These are phyloP conservation scores for Setaria italica DNA, from an alignment of 202 grass and related monocot genomes.

Conservation along the genomic window DNA sequence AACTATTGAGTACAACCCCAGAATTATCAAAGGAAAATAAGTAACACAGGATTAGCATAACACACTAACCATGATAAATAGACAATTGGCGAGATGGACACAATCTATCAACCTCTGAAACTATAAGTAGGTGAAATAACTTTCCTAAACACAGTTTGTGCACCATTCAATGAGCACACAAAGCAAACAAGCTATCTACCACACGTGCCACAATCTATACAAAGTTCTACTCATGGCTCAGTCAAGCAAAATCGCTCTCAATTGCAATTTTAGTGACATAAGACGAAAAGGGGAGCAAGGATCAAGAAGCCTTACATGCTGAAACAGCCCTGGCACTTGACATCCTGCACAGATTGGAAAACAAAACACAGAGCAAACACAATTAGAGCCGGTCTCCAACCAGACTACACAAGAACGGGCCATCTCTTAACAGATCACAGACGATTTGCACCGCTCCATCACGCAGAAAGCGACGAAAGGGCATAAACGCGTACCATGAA, in stretches of 20 bases:
- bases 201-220: neutral
- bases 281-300: no score
- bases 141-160: neutral
- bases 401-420: neutral
- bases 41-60: no score
- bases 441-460: neutral
- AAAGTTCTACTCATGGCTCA: neutral
- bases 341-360: slow-evolving; percentile 49
- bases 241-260: neutral
- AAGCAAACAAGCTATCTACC: neutral
- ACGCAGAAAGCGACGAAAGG: neutral
- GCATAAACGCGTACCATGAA: slow-evolving; percentile 55
- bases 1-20: neutral
- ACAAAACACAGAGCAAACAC: neutral
- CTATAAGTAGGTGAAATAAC: neutral
- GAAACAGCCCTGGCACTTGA: slow-evolving; percentile 87
- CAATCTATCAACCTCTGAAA: neutral
- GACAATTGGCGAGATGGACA: no score
- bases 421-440: neutral
- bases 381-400: neutral
- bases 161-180: neutral
- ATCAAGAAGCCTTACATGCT: slow-evolving; percentile 64
- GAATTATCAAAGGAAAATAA: neutral
- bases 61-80: neutral
- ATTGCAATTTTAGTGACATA: neutral